Evolutionary conservation across 139 green algal species (phyloP), one percentile per base, ranked within the genome.

Genomic region (Chlamydomonas schloesseri): DNA sequence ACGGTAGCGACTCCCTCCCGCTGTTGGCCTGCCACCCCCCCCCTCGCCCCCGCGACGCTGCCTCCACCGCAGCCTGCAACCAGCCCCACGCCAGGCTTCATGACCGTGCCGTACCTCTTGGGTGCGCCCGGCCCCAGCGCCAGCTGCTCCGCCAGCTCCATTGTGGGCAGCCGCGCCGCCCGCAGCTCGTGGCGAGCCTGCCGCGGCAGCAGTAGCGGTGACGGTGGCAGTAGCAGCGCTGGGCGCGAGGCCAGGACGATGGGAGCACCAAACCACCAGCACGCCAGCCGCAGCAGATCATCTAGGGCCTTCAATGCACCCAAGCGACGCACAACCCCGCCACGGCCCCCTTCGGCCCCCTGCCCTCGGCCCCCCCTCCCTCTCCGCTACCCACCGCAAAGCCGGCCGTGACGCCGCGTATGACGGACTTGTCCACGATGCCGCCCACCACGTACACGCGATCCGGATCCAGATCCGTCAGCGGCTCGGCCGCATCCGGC

Each of bases 381-480:
- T 1, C 60, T 8, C 31, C 31, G 31, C 18, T 26, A 20, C 69
- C 23, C 21, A 58, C 70, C 47, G 76, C 88, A 18, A 73, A 87
- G 15, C 34, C 47, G 21, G 58, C 26, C 2, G 71, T 88, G 6
- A 91, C n/a, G 4, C 76, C 82, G 64, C 80, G 81, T 10, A 36
- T 24, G 29, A 91, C 71, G 46, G 33, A 75, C 3, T 64, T 28
- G 77, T 91, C 88, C n/a, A 91, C 82, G 58, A 91, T 87, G 47
- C 88, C 88, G 2, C 88, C 88, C 34, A 91, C 80, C 20, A 91
- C 71, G 57, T 91, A 91, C 72, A 73, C 58, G 37, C 68, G 70
- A 1, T 18, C 11, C 37, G 36, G 42, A 0, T 88, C 46, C 67
- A 91, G 60, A 3, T 29, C 47, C n/a, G 18, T 33, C 58, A 91